Conservation (phyloP, 1,139 yeast species). For the Debaryomyces psychrophilus region DNA sequence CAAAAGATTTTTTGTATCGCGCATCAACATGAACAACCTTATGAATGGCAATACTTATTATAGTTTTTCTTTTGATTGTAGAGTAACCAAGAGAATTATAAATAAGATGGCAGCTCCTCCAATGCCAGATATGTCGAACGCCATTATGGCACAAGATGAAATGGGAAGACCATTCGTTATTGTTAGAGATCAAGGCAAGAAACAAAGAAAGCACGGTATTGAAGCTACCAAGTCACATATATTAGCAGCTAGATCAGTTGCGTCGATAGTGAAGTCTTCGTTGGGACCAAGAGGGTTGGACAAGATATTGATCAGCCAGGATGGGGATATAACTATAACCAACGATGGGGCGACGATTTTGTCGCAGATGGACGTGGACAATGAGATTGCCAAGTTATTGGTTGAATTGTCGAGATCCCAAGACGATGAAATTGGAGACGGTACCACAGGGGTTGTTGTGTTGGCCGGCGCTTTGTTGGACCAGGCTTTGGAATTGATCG, state of each 20-base stretch:
- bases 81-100: slow-evolving; percentile 1
- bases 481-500: slow-evolving; percentile 92
- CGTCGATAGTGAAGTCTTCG: slow-evolving; percentile 88
- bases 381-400: slow-evolving; percentile 91
- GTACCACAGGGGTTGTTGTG: slow-evolving; percentile 98
- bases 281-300: slow-evolving; percentile 98
- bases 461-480: slow-evolving; percentile 92
- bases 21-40: slow-evolving; percentile 8
- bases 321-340: slow-evolving; percentile 96
- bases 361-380: slow-evolving; percentile 93
- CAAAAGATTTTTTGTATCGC: slow-evolving; percentile 10
- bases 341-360: slow-evolving; percentile 98
- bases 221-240: slow-evolving; percentile 97
- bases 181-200: slow-evolving; percentile 94
- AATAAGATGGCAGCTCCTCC: slow-evolving; percentile 32
- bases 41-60: slow-evolving; percentile 8
- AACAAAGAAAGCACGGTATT: slow-evolving; percentile 87
- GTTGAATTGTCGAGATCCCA: slow-evolving; percentile 95
- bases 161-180: slow-evolving; percentile 98
- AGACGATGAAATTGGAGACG: slow-evolving; percentile 99
- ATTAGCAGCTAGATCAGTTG: slow-evolving; percentile 93
- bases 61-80: not conserved
- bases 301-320: slow-evolving; percentile 88
- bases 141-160: slow-evolving; percentile 98
- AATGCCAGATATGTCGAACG: slow-evolving; percentile 91